Conservation (phyloP, 768 basidiomycete genomes). For the Mycena galopus region DNA sequence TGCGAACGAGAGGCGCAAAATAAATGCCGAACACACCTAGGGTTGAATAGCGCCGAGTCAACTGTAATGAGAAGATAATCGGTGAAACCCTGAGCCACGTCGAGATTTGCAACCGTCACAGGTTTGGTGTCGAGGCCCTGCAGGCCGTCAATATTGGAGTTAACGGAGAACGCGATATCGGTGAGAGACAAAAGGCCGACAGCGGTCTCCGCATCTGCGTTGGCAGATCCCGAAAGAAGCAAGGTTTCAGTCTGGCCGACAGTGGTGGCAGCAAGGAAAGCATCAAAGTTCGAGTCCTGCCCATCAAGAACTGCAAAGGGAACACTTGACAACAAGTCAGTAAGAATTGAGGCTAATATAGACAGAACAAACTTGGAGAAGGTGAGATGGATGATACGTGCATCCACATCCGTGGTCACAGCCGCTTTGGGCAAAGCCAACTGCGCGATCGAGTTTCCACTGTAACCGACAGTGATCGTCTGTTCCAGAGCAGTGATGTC, state of each 20-base stretch:
- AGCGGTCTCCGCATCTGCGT: constrained; percentile 72
- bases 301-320: constrained; percentile 69
- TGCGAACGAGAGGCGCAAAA: constrained; percentile 36
- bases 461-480: constrained; percentile 65
- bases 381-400: constrained; percentile 70
- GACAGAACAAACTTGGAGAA: constrained; percentile 52
- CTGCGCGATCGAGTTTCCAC: constrained; percentile 69
- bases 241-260: constrained; percentile 59
- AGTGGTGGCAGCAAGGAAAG: constrained; percentile 74
- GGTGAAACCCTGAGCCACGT: constrained; percentile 76
- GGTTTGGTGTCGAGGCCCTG: constrained; percentile 74
- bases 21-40: constrained; percentile 57
- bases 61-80: constrained; percentile 79
- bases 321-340: constrained; percentile 47
- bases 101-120: constrained; percentile 67
- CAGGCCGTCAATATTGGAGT: constrained; percentile 70
- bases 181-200: constrained; percentile 72
- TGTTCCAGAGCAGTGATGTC: constrained; percentile 74
- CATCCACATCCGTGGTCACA: constrained; percentile 70
- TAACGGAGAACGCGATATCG: constrained; percentile 70
- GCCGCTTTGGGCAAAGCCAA: constrained; percentile 70
- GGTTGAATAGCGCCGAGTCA: constrained; percentile 72
- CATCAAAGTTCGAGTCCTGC: constrained; percentile 65
- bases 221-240: constrained; percentile 65
- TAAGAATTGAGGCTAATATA: background rate